Base-by-base conservation (phyloP, 2,329 filamentous ascomycete genomes). In the Dichotomopilus funicola region DNA sequence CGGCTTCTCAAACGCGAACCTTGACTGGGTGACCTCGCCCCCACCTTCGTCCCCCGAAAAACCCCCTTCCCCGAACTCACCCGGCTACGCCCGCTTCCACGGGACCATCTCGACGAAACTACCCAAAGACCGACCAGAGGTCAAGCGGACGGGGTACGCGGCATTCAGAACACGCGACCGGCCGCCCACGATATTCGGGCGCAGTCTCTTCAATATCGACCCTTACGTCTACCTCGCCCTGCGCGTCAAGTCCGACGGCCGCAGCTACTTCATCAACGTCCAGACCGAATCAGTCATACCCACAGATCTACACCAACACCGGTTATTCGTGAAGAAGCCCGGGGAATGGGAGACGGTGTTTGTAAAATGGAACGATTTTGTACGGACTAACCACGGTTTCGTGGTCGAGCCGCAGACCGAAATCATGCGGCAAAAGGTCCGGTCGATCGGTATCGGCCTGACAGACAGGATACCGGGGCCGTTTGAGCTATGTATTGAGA, bases 291-390 rank as follows among this genome's bases (percentile, higher is more conserved):
- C 88, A 1, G 86, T 99, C 54, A 89, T 96, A 48, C 88, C 90
- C 9, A 92, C 91, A n/a, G 94, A 99, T 70, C 78, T 99, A 60
- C 94, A 97, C 71, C 94, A 99, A 70, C 94, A 99, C 71, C 79
- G 94, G 49, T 73, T 99, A 4, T 95, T 90, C 63, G 80, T 87
- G 7, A 86, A 85, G 66, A 81, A 82, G 7, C 85, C 88, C 0
- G 91, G 91, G 0, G 80, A 91, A 65, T 99, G 94, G 94, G 92
- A 99, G 77, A 96, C 94, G 1, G 81, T 96, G n/a, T 72, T 95
- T 47, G 87, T 99, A 61, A 88, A 87, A 59, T 94, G 91, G 80
- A 87, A 86, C 64, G 90, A 95, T 62, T 97, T 99, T 72, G 92
- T 99, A 57, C 80, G 94, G 60, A 99, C 94, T 11, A 97, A 96